Evolutionary conservation across 176 grass and related monocot species (phyloP), one percentile per base, ranked within the genome.

Genomic region (Pharus latifolius): DNA sequence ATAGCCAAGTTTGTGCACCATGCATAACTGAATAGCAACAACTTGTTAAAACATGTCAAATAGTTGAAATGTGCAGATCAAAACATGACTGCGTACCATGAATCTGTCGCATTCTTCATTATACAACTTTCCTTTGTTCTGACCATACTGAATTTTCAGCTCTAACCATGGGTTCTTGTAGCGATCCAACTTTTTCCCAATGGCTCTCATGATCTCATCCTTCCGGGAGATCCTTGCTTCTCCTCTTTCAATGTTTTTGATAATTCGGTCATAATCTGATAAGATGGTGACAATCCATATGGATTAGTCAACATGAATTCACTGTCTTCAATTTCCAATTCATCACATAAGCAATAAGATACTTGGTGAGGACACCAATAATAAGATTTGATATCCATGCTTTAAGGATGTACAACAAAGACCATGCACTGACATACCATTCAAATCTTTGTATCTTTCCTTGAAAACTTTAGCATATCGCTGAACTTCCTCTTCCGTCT

Each of bases 21-120:
- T 92, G 69, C 85, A 92, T 56, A 92, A 70, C 89, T 92, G 82
- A 19, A 88, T 11, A 58, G 5, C 41, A 54, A 27, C 37, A 53
- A 48, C 45, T 66, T 63, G 31, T 46, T 46, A 65, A n/a, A 26
- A n/a, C 26, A 60, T 51, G 40, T 5, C 52, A 59, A 73, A 58
- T 49, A 20, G 8, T 46, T 27, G 26, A 65, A 33, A 19, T 38
- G n/a, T 31, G 44, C 6, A 48, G 20, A n/a, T n/a, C 26, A 60
- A 74, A 15, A 82, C 29, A 33, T 43, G 62, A 10, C 23, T 16
- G 67, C 49, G n/a, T 79, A 92, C 89, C 89, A 92, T 88, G 29
- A 92, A 92, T 27, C 89, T 81, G 62, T 92, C 89, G 7, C 89
- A 92, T 82, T 92, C 89, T 79, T 92, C 84, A 57, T 82, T 92